Base-by-base conservation (phyloP, 768 basidiomycete species). In the Kwoniella newhampshirensis region DNA sequence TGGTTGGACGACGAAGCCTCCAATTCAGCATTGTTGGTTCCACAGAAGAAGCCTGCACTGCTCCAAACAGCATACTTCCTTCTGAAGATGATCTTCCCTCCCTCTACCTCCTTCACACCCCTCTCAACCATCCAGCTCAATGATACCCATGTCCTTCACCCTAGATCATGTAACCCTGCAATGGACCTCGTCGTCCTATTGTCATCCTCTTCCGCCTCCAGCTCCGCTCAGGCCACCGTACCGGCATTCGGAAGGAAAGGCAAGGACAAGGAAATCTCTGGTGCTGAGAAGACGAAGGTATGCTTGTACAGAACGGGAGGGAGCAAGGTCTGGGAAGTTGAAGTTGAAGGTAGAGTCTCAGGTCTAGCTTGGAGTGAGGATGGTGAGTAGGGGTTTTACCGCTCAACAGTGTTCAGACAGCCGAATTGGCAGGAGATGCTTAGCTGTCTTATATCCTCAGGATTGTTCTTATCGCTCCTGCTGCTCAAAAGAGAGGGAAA, bases 101-200 rank as follows among this genome's bases (percentile, higher is more conserved):
- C 39, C 20, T 27, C 25, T 21, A 52, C 46, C 0, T 66, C 62
- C 23, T 72, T 72, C 58, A 62, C 61, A 6, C 63, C 60, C 1
- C 59, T 68, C 1, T 52, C 60, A 5, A 68, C 58, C 32, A 53
- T 71, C 35, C 30, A 55, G 13, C 37, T 66, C 9, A 21, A 50
- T 1, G 12, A 35, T 0, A 47, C 63, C 1, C 57, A 62, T 35
- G 36, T 60, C 25, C 60, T 71, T 30, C 62, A 66, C 30, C 64
- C 64, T 7, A 21, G 36, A 51, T 55, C 70, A 59, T 71, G 70
- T 51, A 71, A 71, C 21, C 67, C 70, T 0, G 51, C 56, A 3
- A 71, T 71, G 70, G 70, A 71, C 55, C 64, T 71, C 7, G 57
- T 70, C 17, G 66, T 60, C 32, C 52, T 67, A 2, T 53, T 70